Conservation (phyloP, 2,329 filamentous ascomycete genomes). For the Neopestalotiopsis clavispora region DNA sequence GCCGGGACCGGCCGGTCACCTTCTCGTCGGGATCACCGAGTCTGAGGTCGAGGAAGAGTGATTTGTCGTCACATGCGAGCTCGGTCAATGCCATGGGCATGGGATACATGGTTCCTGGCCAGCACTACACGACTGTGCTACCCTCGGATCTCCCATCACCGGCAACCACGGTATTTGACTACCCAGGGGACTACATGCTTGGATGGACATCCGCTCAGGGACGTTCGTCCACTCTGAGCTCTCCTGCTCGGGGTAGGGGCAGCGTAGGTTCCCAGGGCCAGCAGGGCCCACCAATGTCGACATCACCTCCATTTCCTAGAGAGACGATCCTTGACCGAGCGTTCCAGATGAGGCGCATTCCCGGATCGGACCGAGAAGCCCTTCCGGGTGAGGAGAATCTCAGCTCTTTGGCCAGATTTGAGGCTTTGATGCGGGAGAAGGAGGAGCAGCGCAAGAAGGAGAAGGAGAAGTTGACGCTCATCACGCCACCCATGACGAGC, state of each 20-base stretch:
- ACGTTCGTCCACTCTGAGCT: conserved; percentile 61
- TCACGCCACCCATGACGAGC: conserved; percentile 47
- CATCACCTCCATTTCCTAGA: conserved; percentile 58
- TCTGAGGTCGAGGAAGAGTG: conserved; percentile 65
- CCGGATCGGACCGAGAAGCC: conserved; percentile 58
- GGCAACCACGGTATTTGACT: conserved; percentile 55
- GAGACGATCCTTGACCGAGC: conserved; percentile 72
- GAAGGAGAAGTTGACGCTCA: conserved; percentile 37
- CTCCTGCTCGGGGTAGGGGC: conserved; percentile 58
- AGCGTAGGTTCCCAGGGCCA: conserved; percentile 58
- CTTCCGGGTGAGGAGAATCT: conserved; percentile 64
- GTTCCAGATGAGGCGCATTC: conserved; percentile 67
- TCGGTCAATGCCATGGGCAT: conserved; percentile 48
- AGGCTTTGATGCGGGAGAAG: conserved; percentile 67
- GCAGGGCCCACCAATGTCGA: conserved; percentile 44
- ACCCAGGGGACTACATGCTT: conserved; percentile 61
- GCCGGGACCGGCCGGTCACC: conserved; percentile 53
- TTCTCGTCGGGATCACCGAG: conserved; percentile 65
- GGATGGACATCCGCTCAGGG: conserved; percentile 66
- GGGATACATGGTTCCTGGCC: conserved; percentile 43
- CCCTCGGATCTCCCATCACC: conserved; percentile 63
- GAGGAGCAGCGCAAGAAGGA: conserved; percentile 55
- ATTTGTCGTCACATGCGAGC: conserved; percentile 63
- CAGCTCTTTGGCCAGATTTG: conserved; percentile 68
- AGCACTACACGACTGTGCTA: conserved; percentile 57